Conservation (phyloP, 2,329 filamentous ascomycete species). For the Arthrobotrys sinensis region DNA sequence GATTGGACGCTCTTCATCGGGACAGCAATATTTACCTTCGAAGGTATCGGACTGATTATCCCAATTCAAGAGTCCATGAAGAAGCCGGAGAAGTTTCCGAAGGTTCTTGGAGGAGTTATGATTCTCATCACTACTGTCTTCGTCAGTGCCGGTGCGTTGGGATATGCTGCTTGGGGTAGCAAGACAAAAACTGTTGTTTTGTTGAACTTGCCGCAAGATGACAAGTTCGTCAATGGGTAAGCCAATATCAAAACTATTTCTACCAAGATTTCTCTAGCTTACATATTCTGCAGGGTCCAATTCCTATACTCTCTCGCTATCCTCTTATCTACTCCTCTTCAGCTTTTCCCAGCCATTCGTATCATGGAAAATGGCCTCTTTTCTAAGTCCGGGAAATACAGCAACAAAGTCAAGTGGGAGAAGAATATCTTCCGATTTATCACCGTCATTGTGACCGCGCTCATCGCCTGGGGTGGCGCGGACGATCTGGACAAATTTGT, state of each 20-base stretch:
- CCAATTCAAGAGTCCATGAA: slow-evolving; percentile 99
- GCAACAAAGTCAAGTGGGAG: slow-evolving; percentile 99
- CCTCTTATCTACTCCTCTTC: slow-evolving; percentile 90
- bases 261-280: not conserved
- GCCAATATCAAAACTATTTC: not conserved
- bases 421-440: slow-evolving; percentile 98
- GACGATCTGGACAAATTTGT: slow-evolving; percentile 98
- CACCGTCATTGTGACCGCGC: slow-evolving; percentile 86
- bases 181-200: slow-evolving; percentile 96
- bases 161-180: slow-evolving; percentile 95
- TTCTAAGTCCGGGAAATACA: slow-evolving; percentile 81
- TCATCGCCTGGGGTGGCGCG: slow-evolving; percentile 92
- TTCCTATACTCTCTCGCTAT: slow-evolving; percentile 99
- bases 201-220: slow-evolving; percentile 94
- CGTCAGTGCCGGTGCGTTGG: slow-evolving; percentile 89
- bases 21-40: slow-evolving; percentile 98
- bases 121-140: slow-evolving; percentile 93
- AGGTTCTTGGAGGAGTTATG: slow-evolving; percentile 91
- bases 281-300: slow-evolving; percentile 75
- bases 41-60: slow-evolving; percentile 96
- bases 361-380: slow-evolving; percentile 97
- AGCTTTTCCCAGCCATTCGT: slow-evolving; percentile 97
- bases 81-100: slow-evolving; percentile 88
- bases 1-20: slow-evolving; percentile 99
- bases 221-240: slow-evolving; percentile 87